Base-by-base conservation (phyloP, 768 basidiomycete genomes). In the Trametes maxima region DNA sequence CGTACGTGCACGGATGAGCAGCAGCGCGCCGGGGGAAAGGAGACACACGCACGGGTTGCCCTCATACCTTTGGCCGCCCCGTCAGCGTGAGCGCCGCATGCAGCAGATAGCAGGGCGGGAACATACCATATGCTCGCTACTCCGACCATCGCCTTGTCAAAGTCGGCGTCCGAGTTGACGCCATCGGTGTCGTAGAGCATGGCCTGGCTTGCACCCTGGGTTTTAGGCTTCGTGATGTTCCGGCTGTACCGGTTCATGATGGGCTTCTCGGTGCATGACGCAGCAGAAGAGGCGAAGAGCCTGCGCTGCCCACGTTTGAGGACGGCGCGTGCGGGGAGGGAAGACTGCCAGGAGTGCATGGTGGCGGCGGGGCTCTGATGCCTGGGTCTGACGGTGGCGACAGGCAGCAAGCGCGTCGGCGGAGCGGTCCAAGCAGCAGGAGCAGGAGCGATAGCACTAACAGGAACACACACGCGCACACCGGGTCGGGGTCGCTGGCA, bases 181-280 rank as follows among this genome's bases (percentile, higher is more conserved):
- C 93, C 95, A 37, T 98, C 97, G 1, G 97, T 99, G n/a, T 95
- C 97, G 76, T 95, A 99, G 50, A 99, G 79, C 97, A 99, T 98
- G 36, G 97, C 97, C 85, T 98, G 95, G 72, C 92, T 94, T 35
- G 95, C 96, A 36, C 93, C 96, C 74, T 99, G 96, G 69, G 88
- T 87, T 75, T 98, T 99, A 28, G 93, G 89, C 72, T 89, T 86
- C 11, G 97, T 98, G 69, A 98, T 83, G 35, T 81, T 80, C 66
- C 88, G 82, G 72, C 90, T 93, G 79, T 94, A 87, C 57, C 81
- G 75, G 71, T 86, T 86, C 70, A 84, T 65, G 60, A 76, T 57
- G 44, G 71, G 69, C 21, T 72, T 72, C 42, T 72, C 73, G 21
- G 54, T 22, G 56, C 60, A 59, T 54, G 61, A 28, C 22, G 59